Base-by-base conservation (phyloP, 2,329 filamentous ascomycete species). In the Hirsutella thompsonii region DNA sequence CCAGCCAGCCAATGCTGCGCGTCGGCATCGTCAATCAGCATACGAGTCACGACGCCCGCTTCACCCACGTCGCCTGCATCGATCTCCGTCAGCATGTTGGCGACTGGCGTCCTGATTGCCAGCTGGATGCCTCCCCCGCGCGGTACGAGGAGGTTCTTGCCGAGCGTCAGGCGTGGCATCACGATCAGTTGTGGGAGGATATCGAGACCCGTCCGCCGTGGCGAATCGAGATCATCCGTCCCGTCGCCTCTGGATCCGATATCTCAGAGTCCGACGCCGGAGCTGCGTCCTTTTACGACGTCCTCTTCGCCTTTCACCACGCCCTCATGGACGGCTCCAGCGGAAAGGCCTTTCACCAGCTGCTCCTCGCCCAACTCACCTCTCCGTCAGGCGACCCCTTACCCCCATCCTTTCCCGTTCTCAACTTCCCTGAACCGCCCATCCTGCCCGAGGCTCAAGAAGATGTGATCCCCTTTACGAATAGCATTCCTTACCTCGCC, bases 251-350 rank as follows among this genome's bases (percentile, higher is more conserved):
- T 41, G 45, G 4, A 3, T 13, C 14, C 20, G 10, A 21, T n/a
- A n/a, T n/a, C 30, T 32, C 52, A 4, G 37, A 14, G 8, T 32
- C 30, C 30, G 14, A 16, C n/a, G 8, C 39, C 21, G 43, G 4
- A 35, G 35, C 47, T 2, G 21, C 38, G 1, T 37, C 50, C 4
- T 49, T 55, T 5, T 48, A 64, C 28, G 63, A 74, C 38, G 44
- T 72, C 11, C 46, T 66, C 5, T 72, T 76, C 46, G 58, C 62
- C 5, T 70, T 60, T 28, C 74, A 78, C 45, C 74, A 78, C 47
- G 59, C 63, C 0, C 56, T 77, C 16, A 61, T 63, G 20, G 74
- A 78, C 46, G 74, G 74, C 1, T 57, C 63, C 11, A 66, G 67
- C 46, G 67, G 65, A 0, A 55, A 57, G 21, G 49, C 62, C 2